A percentile compares a stretch with the other conserved stretches of the same genome.
Evolutionary conservation across 805 yeast species (phyloP).

Genomic region (Yarrowia sp.): DNA sequence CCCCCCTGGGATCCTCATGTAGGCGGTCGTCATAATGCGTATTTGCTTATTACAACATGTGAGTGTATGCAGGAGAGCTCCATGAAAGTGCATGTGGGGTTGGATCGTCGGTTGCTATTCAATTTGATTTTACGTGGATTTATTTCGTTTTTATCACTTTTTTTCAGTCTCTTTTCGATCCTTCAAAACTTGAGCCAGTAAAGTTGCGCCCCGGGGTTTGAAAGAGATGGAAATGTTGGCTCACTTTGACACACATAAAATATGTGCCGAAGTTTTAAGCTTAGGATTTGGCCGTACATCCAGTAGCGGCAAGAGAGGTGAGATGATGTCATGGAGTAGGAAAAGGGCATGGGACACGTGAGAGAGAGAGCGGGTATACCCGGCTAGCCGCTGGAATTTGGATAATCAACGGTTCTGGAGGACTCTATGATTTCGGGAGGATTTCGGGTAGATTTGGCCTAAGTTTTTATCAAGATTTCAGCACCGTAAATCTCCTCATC

Average conservation of each 20-base stretch:
- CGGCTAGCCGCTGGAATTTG: too few relatives aligned
- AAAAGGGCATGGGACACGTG: too few relatives aligned
- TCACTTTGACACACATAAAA: constrained; percentile 5
- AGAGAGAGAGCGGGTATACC: too few relatives aligned
- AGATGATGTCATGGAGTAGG: neutral
- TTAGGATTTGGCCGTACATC: neutral
- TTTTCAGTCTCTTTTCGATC: neutral
- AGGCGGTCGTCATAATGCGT: neutral
- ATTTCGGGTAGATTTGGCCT: too few relatives aligned
- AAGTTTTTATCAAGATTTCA: too few relatives aligned
- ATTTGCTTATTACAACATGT: neutral
- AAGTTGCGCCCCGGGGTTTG: neutral
- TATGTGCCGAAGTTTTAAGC: neutral
- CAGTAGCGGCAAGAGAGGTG: neutral
- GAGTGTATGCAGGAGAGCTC: neutral
- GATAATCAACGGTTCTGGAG: too few relatives aligned
- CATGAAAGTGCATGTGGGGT: neutral
- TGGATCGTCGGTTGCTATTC: neutral
- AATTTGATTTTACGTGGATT: neutral
- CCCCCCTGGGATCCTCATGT: neutral
- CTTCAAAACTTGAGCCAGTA: neutral
- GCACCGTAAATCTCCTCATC: too few relatives aligned
- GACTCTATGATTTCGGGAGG: too few relatives aligned
- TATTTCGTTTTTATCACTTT: neutral
- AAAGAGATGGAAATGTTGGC: constrained; percentile 13